Percentiles rank a stretch among this genome's conserved stretches.
Evolutionary conservation across 2,329 filamentous ascomycete genomes (phyloP).

Genomic region (Tolypocladium album): DNA sequence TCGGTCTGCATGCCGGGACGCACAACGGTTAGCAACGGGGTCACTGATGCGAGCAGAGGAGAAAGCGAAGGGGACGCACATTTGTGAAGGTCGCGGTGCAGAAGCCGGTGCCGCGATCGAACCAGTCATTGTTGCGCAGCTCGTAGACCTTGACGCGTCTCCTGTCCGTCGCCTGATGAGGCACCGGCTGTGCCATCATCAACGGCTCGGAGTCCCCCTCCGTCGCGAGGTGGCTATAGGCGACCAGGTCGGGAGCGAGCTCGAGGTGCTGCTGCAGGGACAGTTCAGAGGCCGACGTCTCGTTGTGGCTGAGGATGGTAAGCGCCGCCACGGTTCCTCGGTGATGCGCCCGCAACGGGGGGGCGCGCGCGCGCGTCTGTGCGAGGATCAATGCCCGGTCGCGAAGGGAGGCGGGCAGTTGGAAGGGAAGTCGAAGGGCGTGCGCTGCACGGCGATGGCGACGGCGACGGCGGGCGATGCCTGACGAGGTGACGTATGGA

Average conservation of each 20-base stretch:
- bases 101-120: slow-evolving; percentile 92
- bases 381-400: background rate
- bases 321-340: slow-evolving; percentile 44
- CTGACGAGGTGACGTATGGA: background rate
- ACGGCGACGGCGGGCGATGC: background rate
- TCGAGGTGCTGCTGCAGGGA: slow-evolving; percentile 51
- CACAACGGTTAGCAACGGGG: background rate
- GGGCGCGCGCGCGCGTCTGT: slow-evolving; percentile 6
- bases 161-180: slow-evolving; percentile 56
- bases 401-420: background rate
- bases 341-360: slow-evolving; percentile 13
- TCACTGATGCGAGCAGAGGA: background rate
- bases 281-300: slow-evolving; percentile 37
- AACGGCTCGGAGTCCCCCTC: slow-evolving; percentile 48
- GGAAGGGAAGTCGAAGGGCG: background rate
- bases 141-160: slow-evolving; percentile 97
- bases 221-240: slow-evolving; percentile 34
- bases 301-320: slow-evolving; percentile 41
- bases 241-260: slow-evolving; percentile 40
- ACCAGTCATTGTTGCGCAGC: slow-evolving; percentile 98
- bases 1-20: slow-evolving; percentile 30
- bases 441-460: background rate
- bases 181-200: slow-evolving; percentile 64
- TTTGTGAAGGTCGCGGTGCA: slow-evolving; percentile 68
- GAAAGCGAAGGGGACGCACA: slow-evolving; percentile 41